Evolutionary conservation across 768 basidiomycete species (phyloP).

Genomic region (Mrakia blollopis): DNA sequence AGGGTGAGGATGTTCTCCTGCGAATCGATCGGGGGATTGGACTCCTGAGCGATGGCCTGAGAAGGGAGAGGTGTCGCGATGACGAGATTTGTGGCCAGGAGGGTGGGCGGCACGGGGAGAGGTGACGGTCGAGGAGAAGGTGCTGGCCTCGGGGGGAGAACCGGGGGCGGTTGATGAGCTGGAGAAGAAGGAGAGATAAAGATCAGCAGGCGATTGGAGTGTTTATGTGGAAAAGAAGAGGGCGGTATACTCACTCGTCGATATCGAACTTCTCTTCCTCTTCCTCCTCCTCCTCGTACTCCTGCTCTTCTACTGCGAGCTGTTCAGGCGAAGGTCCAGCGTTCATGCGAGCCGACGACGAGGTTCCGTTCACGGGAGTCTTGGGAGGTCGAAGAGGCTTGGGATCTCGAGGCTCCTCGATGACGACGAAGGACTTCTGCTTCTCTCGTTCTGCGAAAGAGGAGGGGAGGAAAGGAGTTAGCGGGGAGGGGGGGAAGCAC

Average conservation of each 20-base stretch:
- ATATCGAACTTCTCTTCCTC: conserved; percentile 87
- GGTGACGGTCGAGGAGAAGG: conserved; percentile 24
- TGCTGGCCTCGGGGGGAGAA: not conserved
- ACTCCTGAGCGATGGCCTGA: conserved; percentile 41
- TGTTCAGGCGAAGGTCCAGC: no score
- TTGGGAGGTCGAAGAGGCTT: conserved; percentile 26
- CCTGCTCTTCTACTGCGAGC: no score
- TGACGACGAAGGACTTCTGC: conserved; percentile 97
- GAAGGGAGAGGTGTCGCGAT: conserved; percentile 31
- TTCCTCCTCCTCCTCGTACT: conserved; percentile 51
- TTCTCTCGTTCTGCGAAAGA: conserved; percentile 53
- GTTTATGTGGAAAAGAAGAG: not conserved
- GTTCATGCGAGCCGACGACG: not conserved
- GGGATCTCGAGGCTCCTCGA: conserved; percentile 68
- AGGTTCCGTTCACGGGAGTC: not conserved
- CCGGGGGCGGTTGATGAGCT: conserved; percentile 9
- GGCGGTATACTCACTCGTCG: conserved; percentile 55
- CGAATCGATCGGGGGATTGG: conserved; percentile 45
- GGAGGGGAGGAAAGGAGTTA: not conserved
- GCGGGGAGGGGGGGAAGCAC: no score
- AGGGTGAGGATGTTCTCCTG: conserved; percentile 33
- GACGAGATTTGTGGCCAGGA: conserved; percentile 4
- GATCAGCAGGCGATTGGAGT: not conserved
- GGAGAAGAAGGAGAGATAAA: not conserved
- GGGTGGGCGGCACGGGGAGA: conserved; percentile 25